phyloP scores from a whole-genome alignment of 495 filamentous ascomycete species.

The Polyplosphaeria fusca region DNA sequence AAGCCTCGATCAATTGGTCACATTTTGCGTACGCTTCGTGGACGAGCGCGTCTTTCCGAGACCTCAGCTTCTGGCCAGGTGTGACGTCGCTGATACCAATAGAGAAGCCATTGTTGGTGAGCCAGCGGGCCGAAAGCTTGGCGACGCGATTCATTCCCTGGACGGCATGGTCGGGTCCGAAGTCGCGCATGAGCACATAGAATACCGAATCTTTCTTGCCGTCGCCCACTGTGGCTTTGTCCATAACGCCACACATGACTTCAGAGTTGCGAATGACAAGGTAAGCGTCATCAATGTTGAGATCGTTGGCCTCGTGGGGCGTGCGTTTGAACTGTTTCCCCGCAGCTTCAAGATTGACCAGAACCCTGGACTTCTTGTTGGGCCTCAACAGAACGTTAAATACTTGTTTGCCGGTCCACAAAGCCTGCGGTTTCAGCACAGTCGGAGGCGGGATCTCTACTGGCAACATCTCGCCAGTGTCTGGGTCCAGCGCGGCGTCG shows the following conservation, averaged over 20 bases:
- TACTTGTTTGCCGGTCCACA: conserved; percentile 98
- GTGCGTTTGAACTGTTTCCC: conserved; percentile 73
- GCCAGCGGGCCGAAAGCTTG: conserved; percentile 81
- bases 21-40: conserved; percentile 74
- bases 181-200: conserved; percentile 93
- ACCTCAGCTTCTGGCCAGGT: conserved; percentile 64
- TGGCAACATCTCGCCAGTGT: conserved; percentile 46
- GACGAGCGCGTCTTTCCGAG: conserved; percentile 71
- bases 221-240: conserved; percentile 90
- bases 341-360: conserved; percentile 89
- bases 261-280: conserved; percentile 93
- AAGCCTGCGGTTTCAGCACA: conserved; percentile 75
- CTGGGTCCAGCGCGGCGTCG: conserved; percentile 43
- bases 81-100: conserved; percentile 94
- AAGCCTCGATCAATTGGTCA: conserved; percentile 78
- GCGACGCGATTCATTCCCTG: conserved; percentile 92
- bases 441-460: conserved; percentile 84
- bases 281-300: conserved; percentile 81
- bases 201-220: conserved; percentile 98
- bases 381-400: conserved; percentile 95
- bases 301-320: conserved; percentile 59
- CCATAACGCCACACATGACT: conserved; percentile 97
- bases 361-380: conserved; percentile 71
- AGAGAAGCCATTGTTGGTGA: conserved; percentile 89
- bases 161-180: conserved; percentile 81